phyloP scores from a whole-genome alignment of 495 filamentous ascomycete species.

The Delitschia confertaspora region DNA sequence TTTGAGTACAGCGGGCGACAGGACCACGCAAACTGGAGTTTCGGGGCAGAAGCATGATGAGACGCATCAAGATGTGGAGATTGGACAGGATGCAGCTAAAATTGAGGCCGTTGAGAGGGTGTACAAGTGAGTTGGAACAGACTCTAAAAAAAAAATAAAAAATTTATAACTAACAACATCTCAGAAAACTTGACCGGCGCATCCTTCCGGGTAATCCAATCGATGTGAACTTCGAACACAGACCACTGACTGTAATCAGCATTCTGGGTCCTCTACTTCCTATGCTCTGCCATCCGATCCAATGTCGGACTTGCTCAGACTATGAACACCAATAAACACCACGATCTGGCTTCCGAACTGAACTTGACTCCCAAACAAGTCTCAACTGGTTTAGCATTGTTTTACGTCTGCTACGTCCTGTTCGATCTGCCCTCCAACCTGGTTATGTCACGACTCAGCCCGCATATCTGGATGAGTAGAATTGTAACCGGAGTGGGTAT shows the following conservation, averaged over 20 bases:
- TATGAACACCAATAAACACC: constrained; percentile 61
- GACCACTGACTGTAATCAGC: constrained; percentile 39
- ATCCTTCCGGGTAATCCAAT: constrained; percentile 58
- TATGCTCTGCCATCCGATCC: constrained; percentile 82
- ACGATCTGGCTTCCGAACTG: constrained; percentile 61
- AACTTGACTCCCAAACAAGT: constrained; percentile 62
- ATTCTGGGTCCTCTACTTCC: constrained; percentile 89
- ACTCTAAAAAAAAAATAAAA: neutral
- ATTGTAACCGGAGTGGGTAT: constrained; percentile 83
- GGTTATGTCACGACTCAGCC: constrained; percentile 75
- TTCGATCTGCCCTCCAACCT: constrained; percentile 87
- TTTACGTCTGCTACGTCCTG: constrained; percentile 84
- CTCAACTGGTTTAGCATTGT: constrained; percentile 73
- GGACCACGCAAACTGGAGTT: constrained; percentile 17
- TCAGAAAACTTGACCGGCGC: constrained; percentile 66
- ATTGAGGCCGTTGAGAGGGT: constrained; percentile 53
- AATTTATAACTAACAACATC: neutral
- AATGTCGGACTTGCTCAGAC: constrained; percentile 87
- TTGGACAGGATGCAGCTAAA: constrained; percentile 38
- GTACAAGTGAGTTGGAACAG: constrained; percentile 45
- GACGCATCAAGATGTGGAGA: constrained; percentile 35
- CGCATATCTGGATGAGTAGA: constrained; percentile 85
- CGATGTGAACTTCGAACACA: neutral
- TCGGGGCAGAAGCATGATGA: no score
- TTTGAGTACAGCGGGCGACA: neutral